phyloP scores from a whole-genome alignment of 1,284 basidiomycete genomes.

The Pseudozyma hubeiensis region DNA sequence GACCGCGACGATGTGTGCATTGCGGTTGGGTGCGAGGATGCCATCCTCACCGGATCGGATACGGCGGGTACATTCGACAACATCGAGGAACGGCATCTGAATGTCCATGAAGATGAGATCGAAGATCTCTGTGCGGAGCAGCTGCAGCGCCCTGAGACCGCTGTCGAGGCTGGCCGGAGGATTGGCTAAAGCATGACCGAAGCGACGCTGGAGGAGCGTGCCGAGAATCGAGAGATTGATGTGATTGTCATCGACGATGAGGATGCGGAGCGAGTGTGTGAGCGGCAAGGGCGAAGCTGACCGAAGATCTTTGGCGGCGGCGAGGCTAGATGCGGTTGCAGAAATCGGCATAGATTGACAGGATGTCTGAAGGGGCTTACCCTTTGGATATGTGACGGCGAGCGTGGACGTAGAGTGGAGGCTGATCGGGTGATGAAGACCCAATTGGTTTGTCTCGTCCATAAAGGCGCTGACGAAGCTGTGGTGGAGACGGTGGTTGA shows the following conservation, averaged over 20 bases:
- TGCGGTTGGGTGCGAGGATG: slow-evolving; percentile 52
- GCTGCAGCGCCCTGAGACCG: slow-evolving; percentile 60
- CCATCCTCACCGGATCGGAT: slow-evolving; percentile 56
- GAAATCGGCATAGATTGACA: slow-evolving; percentile 26
- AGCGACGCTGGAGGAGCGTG: slow-evolving; percentile 55
- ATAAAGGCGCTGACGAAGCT: too few relatives aligned
- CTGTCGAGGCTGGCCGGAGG: slow-evolving; percentile 54
- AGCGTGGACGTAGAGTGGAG: slow-evolving; percentile 7
- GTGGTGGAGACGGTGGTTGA: too few relatives aligned
- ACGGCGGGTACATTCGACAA: slow-evolving; percentile 52
- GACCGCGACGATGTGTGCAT: slow-evolving; percentile 52
- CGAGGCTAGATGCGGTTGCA: slow-evolving; percentile 4
- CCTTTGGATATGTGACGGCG: slow-evolving; percentile 29
- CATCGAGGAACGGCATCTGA: slow-evolving; percentile 60
- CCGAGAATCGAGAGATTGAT: slow-evolving; percentile 59
- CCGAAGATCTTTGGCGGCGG: slow-evolving; percentile 15
- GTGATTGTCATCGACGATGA: slow-evolving; percentile 62
- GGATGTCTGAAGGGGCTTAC: slow-evolving; percentile 35
- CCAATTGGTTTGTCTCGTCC: too few relatives aligned
- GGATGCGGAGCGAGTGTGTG: slow-evolving; percentile 52
- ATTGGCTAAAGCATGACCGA: slow-evolving; percentile 43
- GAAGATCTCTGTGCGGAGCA: slow-evolving; percentile 54
- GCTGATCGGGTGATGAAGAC: too few relatives aligned
- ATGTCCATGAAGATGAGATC: slow-evolving; percentile 63
- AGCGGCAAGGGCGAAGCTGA: slow-evolving; percentile 29